Evolutionary conservation across 2,329 filamentous ascomycete species (phyloP).

Genomic region (Zymoseptoria pseudotritici): DNA sequence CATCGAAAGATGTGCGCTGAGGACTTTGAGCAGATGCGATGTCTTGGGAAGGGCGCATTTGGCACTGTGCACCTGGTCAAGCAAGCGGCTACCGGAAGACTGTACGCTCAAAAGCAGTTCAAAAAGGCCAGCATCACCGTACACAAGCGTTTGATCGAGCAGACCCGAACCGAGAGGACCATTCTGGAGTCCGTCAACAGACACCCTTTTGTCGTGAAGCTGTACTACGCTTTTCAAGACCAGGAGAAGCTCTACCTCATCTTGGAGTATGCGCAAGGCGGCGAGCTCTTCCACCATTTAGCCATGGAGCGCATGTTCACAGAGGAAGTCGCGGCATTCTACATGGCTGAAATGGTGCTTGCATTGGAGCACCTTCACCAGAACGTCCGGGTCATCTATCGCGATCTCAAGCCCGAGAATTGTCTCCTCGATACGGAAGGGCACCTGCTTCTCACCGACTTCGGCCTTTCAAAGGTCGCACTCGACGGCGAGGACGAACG

Average conservation of each 20-base stretch:
- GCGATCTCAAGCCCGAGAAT: slow-evolving; percentile 96
- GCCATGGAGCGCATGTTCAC: slow-evolving; percentile 92
- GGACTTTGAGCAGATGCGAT: slow-evolving; percentile 85
- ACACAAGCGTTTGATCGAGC: slow-evolving; percentile 91
- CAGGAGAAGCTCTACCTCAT: slow-evolving; percentile 96
- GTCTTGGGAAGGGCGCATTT: slow-evolving; percentile 92
- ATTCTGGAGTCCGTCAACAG: slow-evolving; percentile 94
- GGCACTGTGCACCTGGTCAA: slow-evolving; percentile 92
- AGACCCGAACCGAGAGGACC: slow-evolving; percentile 92
- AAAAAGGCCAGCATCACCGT: slow-evolving; percentile 93
- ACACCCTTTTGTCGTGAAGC: slow-evolving; percentile 95
- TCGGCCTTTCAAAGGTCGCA: slow-evolving; percentile 91
- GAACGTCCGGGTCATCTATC: slow-evolving; percentile 88
- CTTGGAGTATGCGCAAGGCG: slow-evolving; percentile 92
- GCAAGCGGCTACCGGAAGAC: slow-evolving; percentile 74
- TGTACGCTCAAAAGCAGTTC: slow-evolving; percentile 98
- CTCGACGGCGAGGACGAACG: slow-evolving; percentile 57
- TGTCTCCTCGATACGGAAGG: slow-evolving; percentile 87
- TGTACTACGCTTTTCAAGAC: slow-evolving; percentile 98
- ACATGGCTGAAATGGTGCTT: slow-evolving; percentile 97
- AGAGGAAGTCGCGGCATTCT: slow-evolving; percentile 83
- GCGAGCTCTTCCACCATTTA: slow-evolving; percentile 93
- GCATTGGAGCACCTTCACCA: slow-evolving; percentile 90
- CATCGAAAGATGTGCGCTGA: slow-evolving; percentile 78
- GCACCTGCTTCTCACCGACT: slow-evolving; percentile 90